Evolutionary conservation across 2,329 filamentous ascomycete species (phyloP).

Genomic region (Diaporthe aspalathi): DNA sequence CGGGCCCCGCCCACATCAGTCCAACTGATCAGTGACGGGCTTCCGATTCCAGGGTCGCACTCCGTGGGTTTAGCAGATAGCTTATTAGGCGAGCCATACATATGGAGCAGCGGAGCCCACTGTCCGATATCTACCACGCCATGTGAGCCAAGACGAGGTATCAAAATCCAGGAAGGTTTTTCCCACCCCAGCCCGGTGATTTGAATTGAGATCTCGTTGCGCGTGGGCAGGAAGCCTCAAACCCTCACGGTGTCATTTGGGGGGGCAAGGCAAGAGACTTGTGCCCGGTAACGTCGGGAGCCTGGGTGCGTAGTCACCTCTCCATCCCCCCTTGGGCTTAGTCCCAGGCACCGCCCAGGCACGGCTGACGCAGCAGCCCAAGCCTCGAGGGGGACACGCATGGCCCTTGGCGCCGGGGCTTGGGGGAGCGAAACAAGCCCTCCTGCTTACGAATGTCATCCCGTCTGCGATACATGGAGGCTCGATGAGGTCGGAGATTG

Average conservation of each 20-base stretch:
- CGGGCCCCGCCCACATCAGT: slow-evolving; percentile 11
- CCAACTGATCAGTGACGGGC: not conserved
- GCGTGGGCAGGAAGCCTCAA: slow-evolving; percentile 26
- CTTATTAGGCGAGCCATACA: slow-evolving; percentile 25
- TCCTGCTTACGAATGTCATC: slow-evolving; percentile 1
- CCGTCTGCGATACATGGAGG: not conserved
- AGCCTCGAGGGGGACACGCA: slow-evolving; percentile 12
- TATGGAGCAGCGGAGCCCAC: not conserved
- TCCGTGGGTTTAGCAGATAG: slow-evolving; percentile 19
- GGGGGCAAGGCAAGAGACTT: too few species aligned
- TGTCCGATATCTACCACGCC: slow-evolving; percentile 26
- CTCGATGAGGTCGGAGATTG: not conserved
- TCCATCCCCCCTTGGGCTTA: too few species aligned
- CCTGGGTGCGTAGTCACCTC: not conserved
- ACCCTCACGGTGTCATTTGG: slow-evolving; percentile 15
- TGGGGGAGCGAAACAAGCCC: slow-evolving; percentile 10
- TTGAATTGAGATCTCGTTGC: slow-evolving; percentile 24
- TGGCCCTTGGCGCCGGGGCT: slow-evolving; percentile 8
- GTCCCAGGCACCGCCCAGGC: not conserved
- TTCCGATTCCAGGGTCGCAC: slow-evolving; percentile 18
- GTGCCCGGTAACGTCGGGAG: too few species aligned
- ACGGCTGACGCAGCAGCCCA: slow-evolving; percentile 18
- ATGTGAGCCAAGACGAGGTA: slow-evolving; percentile 26
- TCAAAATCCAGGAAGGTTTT: slow-evolving; percentile 24
- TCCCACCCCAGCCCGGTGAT: slow-evolving; percentile 8